A percentile compares a stretch with the other conserved stretches of the same genome.
Evolutionary conservation across 1,284 basidiomycete species (phyloP).

Genomic region (Heterobasidion parviporum): DNA sequence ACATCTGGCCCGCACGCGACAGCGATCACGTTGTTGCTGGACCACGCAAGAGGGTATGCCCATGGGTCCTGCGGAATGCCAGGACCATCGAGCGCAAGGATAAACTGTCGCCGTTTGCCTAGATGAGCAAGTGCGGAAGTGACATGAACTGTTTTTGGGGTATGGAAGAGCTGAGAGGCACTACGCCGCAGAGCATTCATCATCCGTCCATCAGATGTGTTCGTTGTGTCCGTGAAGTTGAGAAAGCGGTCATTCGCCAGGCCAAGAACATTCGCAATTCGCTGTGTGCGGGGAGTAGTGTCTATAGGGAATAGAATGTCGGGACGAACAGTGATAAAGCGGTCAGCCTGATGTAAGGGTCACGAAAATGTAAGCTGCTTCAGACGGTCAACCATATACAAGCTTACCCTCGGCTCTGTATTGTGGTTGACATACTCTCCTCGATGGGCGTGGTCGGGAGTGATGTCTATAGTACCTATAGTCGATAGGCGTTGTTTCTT

Average conservation of each 20-base stretch:
- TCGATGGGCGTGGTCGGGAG: not conserved
- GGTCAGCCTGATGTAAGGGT: constrained; percentile 28
- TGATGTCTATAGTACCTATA: constrained; percentile 14
- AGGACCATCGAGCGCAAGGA: constrained; percentile 41
- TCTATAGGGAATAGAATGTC: constrained; percentile 31
- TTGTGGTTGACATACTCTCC: not conserved
- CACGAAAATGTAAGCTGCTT: not conserved
- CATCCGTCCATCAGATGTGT: constrained; percentile 21
- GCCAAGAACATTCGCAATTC: constrained; percentile 39
- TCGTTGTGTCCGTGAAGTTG: constrained; percentile 25
- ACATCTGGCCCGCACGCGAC: constrained; percentile 38
- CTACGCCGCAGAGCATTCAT: constrained; percentile 28
- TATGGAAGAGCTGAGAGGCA: constrained; percentile 29
- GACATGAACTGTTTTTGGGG: constrained; percentile 22
- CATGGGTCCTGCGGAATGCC: constrained; percentile 38
- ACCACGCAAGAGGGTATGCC: constrained; percentile 40
- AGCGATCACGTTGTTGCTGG: constrained; percentile 33
- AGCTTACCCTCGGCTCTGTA: constrained; percentile 2
- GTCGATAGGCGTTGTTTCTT: constrained; percentile 22
- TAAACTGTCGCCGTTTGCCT: constrained; percentile 33
- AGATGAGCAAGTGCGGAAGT: constrained; percentile 35
- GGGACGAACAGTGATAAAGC: constrained; percentile 34
- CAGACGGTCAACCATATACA: not conserved
- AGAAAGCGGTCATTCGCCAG: constrained; percentile 37
- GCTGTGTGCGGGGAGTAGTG: constrained; percentile 36